phyloP scores from a whole-genome alignment of 495 filamentous ascomycete species.

The Lasiosphaeria hispida region DNA sequence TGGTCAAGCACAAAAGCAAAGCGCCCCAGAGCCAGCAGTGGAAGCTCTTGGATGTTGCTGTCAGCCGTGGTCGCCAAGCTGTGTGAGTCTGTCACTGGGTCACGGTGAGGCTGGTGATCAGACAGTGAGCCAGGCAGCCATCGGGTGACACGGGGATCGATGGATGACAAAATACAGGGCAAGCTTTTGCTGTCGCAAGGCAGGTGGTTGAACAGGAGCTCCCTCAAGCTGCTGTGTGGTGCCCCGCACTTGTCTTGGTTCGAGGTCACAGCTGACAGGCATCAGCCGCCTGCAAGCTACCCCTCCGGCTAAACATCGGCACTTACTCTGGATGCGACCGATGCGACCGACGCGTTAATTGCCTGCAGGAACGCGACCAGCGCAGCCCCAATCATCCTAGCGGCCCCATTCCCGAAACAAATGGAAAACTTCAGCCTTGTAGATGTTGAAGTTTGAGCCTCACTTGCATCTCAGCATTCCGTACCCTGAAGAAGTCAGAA shows the following conservation, averaged over 20 bases:
- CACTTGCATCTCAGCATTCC: too few species aligned
- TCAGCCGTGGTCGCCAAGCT: neutral
- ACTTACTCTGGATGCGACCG: neutral
- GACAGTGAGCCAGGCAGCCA: conserved; percentile 9
- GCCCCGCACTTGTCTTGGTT: neutral
- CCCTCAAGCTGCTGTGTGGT: neutral
- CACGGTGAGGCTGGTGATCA: conserved; percentile 10
- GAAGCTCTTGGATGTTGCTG: too few species aligned
- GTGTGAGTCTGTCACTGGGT: neutral
- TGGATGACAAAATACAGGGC: too few species aligned
- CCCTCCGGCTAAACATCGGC: conserved; percentile 25
- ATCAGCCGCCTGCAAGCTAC: neutral
- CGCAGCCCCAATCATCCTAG: neutral
- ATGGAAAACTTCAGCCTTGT: too few species aligned
- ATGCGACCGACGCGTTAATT: conserved; percentile 18
- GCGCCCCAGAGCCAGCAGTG: too few species aligned
- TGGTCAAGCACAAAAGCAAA: too few species aligned
- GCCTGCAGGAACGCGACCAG: conserved; percentile 24
- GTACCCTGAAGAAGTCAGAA: too few species aligned
- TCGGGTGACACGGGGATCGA: conserved; percentile 2
- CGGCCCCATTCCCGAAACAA: neutral
- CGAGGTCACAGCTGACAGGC: too few species aligned
- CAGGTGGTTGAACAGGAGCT: neutral
- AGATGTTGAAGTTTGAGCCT: too few species aligned
- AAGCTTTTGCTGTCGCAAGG: too few species aligned